These are phyloP conservation scores for Dendrocalamus sinicus DNA, from an alignment of 176 grass and related monocot genomes.

Conservation along the genomic window DNA sequence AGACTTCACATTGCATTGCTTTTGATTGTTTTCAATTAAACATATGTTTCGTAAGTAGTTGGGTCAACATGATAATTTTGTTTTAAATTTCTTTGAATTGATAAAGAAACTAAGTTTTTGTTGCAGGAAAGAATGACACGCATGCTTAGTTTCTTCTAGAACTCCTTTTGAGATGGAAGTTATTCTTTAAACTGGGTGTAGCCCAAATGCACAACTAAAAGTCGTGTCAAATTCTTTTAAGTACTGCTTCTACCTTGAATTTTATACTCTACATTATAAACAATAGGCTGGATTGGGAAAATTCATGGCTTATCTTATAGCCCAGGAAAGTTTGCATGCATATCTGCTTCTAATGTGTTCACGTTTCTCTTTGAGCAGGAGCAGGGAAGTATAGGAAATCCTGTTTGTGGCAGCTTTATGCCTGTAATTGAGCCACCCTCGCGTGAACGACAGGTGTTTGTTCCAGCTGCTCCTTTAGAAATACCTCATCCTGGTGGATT, in stretches of 20 bases:
- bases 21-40: constrained; percentile 2
- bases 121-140: not conserved
- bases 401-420: constrained; percentile 62
- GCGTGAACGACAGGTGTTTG: constrained; percentile 61
- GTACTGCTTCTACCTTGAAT: not conserved
- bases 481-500: constrained; percentile 71
- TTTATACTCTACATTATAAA: constrained; percentile 11
- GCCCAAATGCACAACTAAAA: not conserved
- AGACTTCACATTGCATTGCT: not conserved
- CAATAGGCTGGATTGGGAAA: constrained; percentile 17
- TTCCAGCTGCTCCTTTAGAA: constrained; percentile 56
- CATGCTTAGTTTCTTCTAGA: not conserved
- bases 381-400: constrained; percentile 76
- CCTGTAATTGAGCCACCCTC: constrained; percentile 52
- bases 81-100: not conserved
- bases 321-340: constrained; percentile 22
- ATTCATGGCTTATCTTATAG: not conserved
- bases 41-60: not conserved
- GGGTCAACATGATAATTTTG: not conserved
- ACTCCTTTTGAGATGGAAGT: not conserved
- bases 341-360: constrained; percentile 29
- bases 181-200: constrained; percentile 7
- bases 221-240: not conserved
- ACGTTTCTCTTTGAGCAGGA: constrained; percentile 62
- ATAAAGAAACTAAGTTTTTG: constrained; percentile 12